Evolutionary conservation across 768 basidiomycete species (phyloP), one percentile per base, ranked within the genome.

Genomic region (Lactarius sanguifluus): DNA sequence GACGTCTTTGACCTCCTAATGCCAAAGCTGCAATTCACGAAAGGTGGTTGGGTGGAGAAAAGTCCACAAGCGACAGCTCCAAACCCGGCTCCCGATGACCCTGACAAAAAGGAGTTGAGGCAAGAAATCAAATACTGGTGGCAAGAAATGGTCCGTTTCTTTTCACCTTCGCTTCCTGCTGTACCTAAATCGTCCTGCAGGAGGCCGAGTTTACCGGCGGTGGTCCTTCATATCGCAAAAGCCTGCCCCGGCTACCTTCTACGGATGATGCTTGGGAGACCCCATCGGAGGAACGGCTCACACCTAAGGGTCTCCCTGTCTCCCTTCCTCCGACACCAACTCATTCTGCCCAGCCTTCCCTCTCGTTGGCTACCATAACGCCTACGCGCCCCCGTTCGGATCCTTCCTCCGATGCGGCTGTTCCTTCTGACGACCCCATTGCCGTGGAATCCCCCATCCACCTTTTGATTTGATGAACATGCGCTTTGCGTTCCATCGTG

Each of bases 91-190:
- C 67, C 61, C 10, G 68, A 58, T 15, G 75, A 75, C 38, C 78
- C 78, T 25, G 83, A 83, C 66, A 86, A 81, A 73, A 79, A 79
- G 45, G 69, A 75, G 3, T 74, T 90, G n/a, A 74, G 86, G 64
- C 75, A 79, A 62, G 86, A 91, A 73, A 89, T 91, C 66, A 81
- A 79, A 72, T 71, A 68, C 38, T 90, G 87, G 86, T 91, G 88
- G 88, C 83, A 86, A 70, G 81, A 80, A 67, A 75, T 90, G 67
- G 88, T 87, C 64, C 32, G 85, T 30, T 25, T 18, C 34, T 55
- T 8, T 59, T 5, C 62, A 23, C 18, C 32, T 23, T 25, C 25
- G 10, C 32, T 50, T 13, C 6, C 2, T n/a, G 15, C 50, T n/a
- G 45, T 61, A 28, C 23, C 50, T 69, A 41, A 41, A 38, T 8